Evolutionary conservation across 306 rosid species (phyloP).

Genomic region (Abrus precatorius): DNA sequence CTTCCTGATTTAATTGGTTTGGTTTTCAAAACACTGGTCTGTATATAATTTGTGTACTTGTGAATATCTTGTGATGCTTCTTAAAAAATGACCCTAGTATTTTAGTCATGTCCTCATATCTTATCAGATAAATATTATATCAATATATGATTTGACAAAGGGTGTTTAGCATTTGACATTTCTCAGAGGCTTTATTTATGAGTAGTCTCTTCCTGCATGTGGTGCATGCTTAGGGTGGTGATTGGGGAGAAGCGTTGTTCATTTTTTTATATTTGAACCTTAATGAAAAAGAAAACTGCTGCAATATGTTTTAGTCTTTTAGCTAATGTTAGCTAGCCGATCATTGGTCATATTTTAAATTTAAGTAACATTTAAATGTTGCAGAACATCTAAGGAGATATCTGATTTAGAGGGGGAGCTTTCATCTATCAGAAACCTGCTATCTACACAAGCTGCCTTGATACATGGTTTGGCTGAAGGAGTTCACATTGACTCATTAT

Average conservation of each 20-base stretch:
- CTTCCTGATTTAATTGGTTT: neutral
- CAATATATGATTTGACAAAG: neutral
- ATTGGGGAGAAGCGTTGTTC: neutral
- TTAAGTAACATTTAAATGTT: constrained; percentile 53
- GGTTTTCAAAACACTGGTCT: constrained; percentile 1
- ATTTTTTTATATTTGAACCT: neutral
- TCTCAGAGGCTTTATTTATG: constrained; percentile 16
- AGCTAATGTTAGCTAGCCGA: constrained; percentile 31
- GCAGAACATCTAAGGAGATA: constrained; percentile 97
- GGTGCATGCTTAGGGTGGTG: neutral
- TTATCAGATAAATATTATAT: constrained; percentile 11
- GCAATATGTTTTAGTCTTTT: constrained; percentile 21
- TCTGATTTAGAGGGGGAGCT: constrained; percentile 98
- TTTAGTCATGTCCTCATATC: constrained; percentile 9
- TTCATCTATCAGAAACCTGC: constrained; percentile 93
- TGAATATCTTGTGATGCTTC: constrained; percentile 1
- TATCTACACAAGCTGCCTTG: constrained; percentile 94
- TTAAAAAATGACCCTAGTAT: neutral
- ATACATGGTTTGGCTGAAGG: constrained; percentile 98
- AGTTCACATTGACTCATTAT: constrained; percentile 69
- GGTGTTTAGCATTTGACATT: constrained; percentile 20
- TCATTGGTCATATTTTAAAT: constrained; percentile 39
- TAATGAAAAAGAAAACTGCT: neutral
- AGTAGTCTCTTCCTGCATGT: neutral
- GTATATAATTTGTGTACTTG: neutral